Conservation (phyloP, 257 asterid genomes). For the Capsicum pubescens region DNA sequence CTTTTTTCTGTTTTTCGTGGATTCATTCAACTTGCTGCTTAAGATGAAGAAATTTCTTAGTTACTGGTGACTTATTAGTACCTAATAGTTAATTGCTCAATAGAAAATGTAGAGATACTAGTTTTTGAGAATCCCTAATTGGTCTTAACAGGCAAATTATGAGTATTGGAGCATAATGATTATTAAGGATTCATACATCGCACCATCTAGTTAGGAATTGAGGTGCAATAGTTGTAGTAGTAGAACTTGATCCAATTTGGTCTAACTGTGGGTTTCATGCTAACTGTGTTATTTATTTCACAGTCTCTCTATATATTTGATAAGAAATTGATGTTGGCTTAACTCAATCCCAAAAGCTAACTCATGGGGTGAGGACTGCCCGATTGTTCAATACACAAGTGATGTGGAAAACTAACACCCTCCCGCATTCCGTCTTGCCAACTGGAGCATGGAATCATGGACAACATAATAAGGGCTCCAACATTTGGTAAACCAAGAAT, state of each 20-base stretch:
- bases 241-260: constrained; percentile 5
- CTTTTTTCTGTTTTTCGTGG: not conserved
- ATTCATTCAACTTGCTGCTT: not conserved
- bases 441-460: too few relatives aligned
- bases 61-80: not conserved
- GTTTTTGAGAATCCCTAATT: not conserved
- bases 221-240: not conserved
- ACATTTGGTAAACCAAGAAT: too few relatives aligned
- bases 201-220: constrained; percentile 6
- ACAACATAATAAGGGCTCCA: too few relatives aligned
- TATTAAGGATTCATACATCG: not conserved
- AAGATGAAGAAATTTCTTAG: not conserved
- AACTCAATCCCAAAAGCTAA: not conserved
- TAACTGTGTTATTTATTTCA: not conserved
- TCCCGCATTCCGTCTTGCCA: too few relatives aligned
- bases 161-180: not conserved
- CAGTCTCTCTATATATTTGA: not conserved
- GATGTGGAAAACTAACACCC: too few relatives aligned
- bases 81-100: not conserved
- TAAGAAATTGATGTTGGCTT: not conserved
- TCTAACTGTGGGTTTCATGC: not conserved
- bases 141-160: not conserved
- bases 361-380: not conserved
- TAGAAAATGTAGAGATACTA: not conserved
- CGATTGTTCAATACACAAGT: too few relatives aligned